phyloP scores from a whole-genome alignment of 305 asterid genomes.

The Plantago coronopus region DNA sequence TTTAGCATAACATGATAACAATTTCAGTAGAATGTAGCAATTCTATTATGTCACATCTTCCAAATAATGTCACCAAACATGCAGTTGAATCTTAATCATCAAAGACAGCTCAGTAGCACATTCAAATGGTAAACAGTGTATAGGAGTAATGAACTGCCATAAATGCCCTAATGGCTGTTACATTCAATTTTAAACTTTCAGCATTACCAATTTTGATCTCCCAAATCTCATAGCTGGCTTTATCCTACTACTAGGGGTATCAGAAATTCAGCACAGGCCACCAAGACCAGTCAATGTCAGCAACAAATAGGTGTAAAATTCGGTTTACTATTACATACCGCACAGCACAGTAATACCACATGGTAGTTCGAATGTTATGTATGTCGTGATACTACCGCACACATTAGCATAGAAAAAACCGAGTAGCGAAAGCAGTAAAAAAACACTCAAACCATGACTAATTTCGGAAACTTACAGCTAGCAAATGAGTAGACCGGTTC shows the following conservation, averaged over 20 bases:
- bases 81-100: constrained; percentile 11
- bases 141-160: constrained; percentile 32
- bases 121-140: not conserved
- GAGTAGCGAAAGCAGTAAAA: constrained; percentile 50
- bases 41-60: constrained; percentile 1
- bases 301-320: constrained; percentile 31
- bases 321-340: too few relatives aligned
- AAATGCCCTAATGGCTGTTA: constrained; percentile 35
- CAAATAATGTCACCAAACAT: constrained; percentile 10
- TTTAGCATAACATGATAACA: too few relatives aligned
- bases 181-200: constrained; percentile 29
- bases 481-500: constrained; percentile 86
- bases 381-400: too few relatives aligned
- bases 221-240: constrained; percentile 57
- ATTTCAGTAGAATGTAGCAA: not conserved
- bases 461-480: constrained; percentile 66
- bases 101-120: constrained; percentile 16
- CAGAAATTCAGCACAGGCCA: constrained; percentile 30
- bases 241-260: constrained; percentile 38
- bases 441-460: constrained; percentile 21
- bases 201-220: constrained; percentile 45
- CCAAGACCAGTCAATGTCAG: constrained; percentile 47
- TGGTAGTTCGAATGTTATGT: too few relatives aligned
- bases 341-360: too few relatives aligned
- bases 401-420: too few relatives aligned